Conservation (phyloP, 352 stramenopile genomes). For the Phytophthora boehmeriae region DNA sequence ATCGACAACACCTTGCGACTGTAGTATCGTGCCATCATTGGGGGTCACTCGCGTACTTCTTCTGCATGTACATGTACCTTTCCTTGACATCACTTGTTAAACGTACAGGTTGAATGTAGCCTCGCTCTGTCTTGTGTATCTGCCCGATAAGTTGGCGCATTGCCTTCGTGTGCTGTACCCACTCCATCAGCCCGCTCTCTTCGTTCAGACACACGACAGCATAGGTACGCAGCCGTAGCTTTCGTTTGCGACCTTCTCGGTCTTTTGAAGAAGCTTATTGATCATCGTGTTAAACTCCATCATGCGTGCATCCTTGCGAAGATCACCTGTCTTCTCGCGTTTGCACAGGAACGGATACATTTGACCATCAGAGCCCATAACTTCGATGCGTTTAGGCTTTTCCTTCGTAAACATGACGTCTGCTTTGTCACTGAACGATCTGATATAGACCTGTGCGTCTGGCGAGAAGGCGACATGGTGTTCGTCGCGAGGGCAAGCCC, state of each 20-base stretch:
- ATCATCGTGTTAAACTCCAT: conserved; percentile 99
- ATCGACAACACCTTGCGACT: conserved; percentile 64
- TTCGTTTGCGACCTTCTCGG: conserved; percentile 87
- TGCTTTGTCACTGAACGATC: conserved; percentile 88
- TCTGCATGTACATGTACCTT: conserved; percentile 89
- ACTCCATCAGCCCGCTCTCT: conserved; percentile 99
- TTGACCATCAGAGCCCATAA: conserved; percentile 76
- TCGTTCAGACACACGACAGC: conserved; percentile 99
- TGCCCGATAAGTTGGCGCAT: conserved; percentile 90
- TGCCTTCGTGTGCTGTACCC: conserved; percentile 97
- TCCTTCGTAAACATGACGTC: conserved; percentile 99
- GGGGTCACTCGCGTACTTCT: conserved; percentile 81
- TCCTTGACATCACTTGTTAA: conserved; percentile 87
- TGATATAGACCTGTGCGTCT: conserved; percentile 86
- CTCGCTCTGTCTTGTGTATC: conserved; percentile 88
- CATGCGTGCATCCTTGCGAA: conserved; percentile 99
- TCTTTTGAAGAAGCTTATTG: conserved; percentile 98
- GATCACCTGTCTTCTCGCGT: conserved; percentile 98
- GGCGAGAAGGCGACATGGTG: conserved; percentile 64
- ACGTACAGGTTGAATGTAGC: conserved; percentile 80
- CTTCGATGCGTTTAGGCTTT: conserved; percentile 97
- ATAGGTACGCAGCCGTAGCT: conserved; percentile 97
- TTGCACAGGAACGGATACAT: conserved; percentile 95
- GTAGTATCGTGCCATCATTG: conserved; percentile 79
- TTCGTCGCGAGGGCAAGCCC: conserved; percentile 63